Evolutionary conservation across 768 basidiomycete genomes (phyloP), one percentile per base, ranked within the genome.

Genomic region (Mycena galopus): DNA sequence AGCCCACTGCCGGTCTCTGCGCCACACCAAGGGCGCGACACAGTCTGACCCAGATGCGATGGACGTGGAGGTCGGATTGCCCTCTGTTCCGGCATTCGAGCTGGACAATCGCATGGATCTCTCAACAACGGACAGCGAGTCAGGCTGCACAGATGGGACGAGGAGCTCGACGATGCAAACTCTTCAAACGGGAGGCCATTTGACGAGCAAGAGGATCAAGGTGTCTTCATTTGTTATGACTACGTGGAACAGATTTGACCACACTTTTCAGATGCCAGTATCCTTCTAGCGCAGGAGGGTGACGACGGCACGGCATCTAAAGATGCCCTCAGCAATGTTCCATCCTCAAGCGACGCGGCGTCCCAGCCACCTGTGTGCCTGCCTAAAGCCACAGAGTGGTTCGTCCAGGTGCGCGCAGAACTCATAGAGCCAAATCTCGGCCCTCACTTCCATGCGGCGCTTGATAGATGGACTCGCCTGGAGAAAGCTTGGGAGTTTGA

Each of bases 401-500:
- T 50, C n/a, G 23, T 50, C 8, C 21, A 50, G n/a, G 47, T 12
- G 47, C n/a, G 47, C n/a, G 9, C n/a, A 9, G n/a, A 50, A n/a
- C 47, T 50, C 11, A 50, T 23, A 21, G 23, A 9, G 23, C n/a
- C 2, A 16, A 30, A 69, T 16, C 51, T 69, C 9, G 67, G 67
- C 4, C 30, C 17, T 10, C 44, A 51, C 25, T 69, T 62, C 50
- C 21, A 61, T 27, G 50, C 47, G 12, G 19, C 61, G 27, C n/a
- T 69, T 3, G 50, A 23, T 6, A 44, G 59, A 17, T 69, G 67
- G 67, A 53, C 51, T 9, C 58, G 67, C 9, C 16, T 69, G 7
- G 67, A 69, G 32, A 7, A 21, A 6, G 67, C 50, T 14, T 69
- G 10, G 11, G n/a, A 33, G 7, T 55, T 37, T 50, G 11, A 27